Evolutionary conservation across 495 filamentous ascomycete species (phyloP), one percentile per base, ranked within the genome.

Genomic region (Penicillium lagena): DNA sequence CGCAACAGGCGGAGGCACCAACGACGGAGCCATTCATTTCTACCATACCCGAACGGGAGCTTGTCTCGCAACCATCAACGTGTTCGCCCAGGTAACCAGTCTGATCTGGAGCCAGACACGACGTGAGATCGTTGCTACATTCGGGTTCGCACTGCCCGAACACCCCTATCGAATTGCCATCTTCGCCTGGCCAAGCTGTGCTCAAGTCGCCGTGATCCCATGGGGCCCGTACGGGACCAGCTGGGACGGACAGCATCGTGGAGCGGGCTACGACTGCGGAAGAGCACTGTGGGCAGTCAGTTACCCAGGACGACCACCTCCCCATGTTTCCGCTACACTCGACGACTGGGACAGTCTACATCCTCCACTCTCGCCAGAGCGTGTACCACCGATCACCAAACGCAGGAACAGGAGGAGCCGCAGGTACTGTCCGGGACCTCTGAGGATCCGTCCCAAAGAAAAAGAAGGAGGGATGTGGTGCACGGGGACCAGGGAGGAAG

Each of bases 11-110:
- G 93, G 93, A 27, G 93, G 93, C 13, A 86, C 85, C 39, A 96
- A 95, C 57, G 91, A 97, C 63, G 87, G 89, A 49, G 84, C 86
- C 55, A 96, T 98, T 40, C 93, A 96, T 66, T 97, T 98, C 67
- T 96, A 81, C 67, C 91, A 98, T 63, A 85, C 87, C 4, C 76
- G 76, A 12, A 90, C 89, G 2, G 93, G 94, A 2, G 82, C 87
- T 9, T 84, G 83, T 48, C 77, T 97, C 9, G 89, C 89, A 7
- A 95, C 84, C 5, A 97, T 98, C 54, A 86, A 90, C 47, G 90
- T 95, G 30, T 81, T 86, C 39, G 90, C 94, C 0, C 93, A 98
- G 59, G 89, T 98, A 22, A 98, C 93, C 1, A 86, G 83, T 49
- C 71, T 98, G 31, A 85, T 96, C 49, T 98, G 91, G 91, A 89